Percentiles rank a stretch among this genome's conserved stretches.
Conservation (phyloP, 345 rosid genomes). For the Gossypium bickii region DNA sequence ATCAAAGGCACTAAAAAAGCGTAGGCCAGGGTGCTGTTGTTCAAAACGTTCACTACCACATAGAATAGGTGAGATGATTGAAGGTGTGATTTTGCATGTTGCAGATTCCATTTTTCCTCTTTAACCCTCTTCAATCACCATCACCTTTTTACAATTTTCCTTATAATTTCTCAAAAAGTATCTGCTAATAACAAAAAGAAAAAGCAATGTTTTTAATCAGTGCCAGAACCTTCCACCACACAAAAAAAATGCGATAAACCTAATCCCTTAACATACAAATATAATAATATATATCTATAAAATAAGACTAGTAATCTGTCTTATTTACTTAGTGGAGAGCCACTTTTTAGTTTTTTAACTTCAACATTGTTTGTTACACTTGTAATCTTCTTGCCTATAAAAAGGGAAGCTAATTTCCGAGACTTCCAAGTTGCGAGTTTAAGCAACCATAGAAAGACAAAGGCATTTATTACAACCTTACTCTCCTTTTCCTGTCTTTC, state of each 20-base stretch:
- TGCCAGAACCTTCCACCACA: slow-evolving; percentile 29
- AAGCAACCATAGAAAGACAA: slow-evolving; percentile 5
- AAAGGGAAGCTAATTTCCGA: slow-evolving; percentile 22
- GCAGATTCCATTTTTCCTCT: slow-evolving; percentile 22
- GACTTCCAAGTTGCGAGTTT: slow-evolving; percentile 12
- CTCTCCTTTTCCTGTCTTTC: slow-evolving; percentile 10
- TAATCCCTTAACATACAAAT: slow-evolving; percentile 24
- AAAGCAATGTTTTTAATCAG: background rate
- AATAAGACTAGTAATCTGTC: slow-evolving; percentile 24
- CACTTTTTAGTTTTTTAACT: background rate
- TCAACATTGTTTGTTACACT: background rate
- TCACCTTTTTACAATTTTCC: slow-evolving; percentile 21
- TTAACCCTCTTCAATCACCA: slow-evolving; percentile 25
- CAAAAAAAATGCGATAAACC: slow-evolving; percentile 24
- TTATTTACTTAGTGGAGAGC: slow-evolving; percentile 32
- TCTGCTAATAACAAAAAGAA: background rate
- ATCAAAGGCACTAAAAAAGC: slow-evolving; percentile 24
- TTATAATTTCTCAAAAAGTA: background rate
- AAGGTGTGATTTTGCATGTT: slow-evolving; percentile 23
- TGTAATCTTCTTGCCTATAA: slow-evolving; percentile 28
- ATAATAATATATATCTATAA: slow-evolving; percentile 9
- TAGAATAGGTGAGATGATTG: slow-evolving; percentile 10
- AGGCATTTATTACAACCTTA: background rate
- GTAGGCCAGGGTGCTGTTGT: background rate
- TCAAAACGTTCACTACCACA: slow-evolving; percentile 2